A percentile compares a stretch with the other conserved stretches of the same genome.
phyloP scores from a whole-genome alignment of 441 rosid genomes.

The Theobroma grandiflorum region DNA sequence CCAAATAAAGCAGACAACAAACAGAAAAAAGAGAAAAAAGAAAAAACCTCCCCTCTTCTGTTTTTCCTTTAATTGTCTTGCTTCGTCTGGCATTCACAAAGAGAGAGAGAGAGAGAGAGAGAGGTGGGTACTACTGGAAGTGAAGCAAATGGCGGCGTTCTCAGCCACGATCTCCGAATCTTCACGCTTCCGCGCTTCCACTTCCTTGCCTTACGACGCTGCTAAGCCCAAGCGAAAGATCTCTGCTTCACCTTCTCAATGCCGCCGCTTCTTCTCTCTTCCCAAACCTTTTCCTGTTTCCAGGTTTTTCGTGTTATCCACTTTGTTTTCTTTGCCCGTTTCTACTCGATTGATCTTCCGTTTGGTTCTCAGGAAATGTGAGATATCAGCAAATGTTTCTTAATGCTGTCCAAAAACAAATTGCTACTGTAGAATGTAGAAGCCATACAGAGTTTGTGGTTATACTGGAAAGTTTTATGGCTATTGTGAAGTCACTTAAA shows the following conservation, averaged over 20 bases:
- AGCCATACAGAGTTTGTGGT: too few species aligned
- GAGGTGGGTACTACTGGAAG: background rate
- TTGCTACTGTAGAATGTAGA: too few species aligned
- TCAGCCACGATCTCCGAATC: constrained; percentile 16
- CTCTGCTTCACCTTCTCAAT: constrained; percentile 27
- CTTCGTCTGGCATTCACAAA: too few species aligned
- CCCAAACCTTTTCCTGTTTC: constrained; percentile 21
- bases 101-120: too few species aligned
- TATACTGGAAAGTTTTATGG: too few species aligned
- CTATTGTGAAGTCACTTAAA: too few species aligned
- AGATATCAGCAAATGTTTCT: background rate
- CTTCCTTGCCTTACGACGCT: background rate
- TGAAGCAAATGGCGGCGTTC: constrained; percentile 15
- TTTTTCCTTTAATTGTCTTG: too few species aligned
- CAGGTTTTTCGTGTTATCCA: constrained; percentile 33
- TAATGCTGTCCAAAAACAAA: too few species aligned
- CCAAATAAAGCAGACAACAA: too few species aligned
- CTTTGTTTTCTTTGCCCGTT: background rate
- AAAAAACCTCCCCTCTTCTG: too few species aligned
- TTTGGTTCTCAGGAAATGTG: constrained; percentile 4
- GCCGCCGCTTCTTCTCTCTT: constrained; percentile 28
- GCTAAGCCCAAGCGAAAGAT: constrained; percentile 12
- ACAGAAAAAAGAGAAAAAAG: too few species aligned
- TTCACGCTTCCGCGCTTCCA: background rate
- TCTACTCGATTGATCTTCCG: background rate